Evolutionary conservation across 1,284 basidiomycete species (phyloP).

Genomic region (Mycena citricolor): DNA sequence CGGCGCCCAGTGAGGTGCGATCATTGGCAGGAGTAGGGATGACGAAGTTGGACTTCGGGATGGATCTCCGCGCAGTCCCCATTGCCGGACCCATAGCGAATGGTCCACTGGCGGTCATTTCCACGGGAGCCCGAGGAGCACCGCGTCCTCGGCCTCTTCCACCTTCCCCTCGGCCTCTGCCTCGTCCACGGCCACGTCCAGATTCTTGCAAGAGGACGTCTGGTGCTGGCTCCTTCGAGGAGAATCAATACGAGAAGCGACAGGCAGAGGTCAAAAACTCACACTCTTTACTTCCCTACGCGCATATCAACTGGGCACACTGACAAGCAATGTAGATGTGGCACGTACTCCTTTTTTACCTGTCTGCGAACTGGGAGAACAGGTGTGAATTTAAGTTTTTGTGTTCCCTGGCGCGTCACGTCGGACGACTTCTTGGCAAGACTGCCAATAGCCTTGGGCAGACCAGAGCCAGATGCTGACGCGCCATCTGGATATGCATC

Average conservation of each 20-base stretch:
- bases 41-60: conserved; percentile 56
- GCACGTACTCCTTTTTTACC: conserved; percentile 68
- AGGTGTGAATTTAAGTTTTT: conserved; percentile 79
- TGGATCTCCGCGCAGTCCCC: conserved; percentile 49
- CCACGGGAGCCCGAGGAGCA: conserved; percentile 51
- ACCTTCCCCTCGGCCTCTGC: conserved; percentile 45
- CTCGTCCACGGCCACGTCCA: conserved; percentile 52
- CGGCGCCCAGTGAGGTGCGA: conserved; percentile 46
- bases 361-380: conserved; percentile 68
- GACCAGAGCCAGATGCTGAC: conserved; percentile 24
- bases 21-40: conserved; percentile 37
- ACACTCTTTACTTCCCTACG: conserved; percentile 47
- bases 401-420: conserved; percentile 67
- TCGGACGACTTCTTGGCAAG: conserved; percentile 70
- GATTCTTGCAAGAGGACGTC: conserved; percentile 33
- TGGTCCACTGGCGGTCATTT: conserved; percentile 83
- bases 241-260: conserved; percentile 12
- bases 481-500: conserved; percentile 21
- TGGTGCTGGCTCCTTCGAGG: conserved; percentile 53
- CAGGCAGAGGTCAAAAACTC: conserved; percentile 19
- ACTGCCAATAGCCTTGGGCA: conserved; percentile 65
- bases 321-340: conserved; percentile 10
- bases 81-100: conserved; percentile 81
- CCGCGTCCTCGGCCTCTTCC: conserved; percentile 48
- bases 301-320: conserved; percentile 5